Conservation (phyloP, 169 alveolate genomes). For the Plasmodium gaboni region DNA sequence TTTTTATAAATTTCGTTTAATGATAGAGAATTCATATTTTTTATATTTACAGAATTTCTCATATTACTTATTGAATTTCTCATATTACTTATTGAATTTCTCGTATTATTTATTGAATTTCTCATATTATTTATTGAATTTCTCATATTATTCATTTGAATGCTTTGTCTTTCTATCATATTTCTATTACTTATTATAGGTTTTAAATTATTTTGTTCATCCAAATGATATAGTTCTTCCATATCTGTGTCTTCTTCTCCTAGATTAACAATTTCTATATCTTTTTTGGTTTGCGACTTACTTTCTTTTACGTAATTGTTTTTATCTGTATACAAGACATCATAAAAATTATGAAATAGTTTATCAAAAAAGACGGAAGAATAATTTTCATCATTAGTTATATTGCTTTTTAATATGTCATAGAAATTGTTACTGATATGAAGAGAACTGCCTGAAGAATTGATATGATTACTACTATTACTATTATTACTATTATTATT, state of each 20-base stretch:
- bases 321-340: slow-evolving; percentile 17
- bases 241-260: slow-evolving; percentile 24
- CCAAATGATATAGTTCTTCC: slow-evolving; percentile 4
- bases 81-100: neutral
- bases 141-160: neutral
- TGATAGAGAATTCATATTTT: neutral
- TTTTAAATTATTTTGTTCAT: neutral
- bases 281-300: neutral
- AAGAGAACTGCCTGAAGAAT: neutral
- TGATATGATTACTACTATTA: too few species aligned
- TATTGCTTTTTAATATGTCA: slow-evolving; percentile 29
- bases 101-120: neutral
- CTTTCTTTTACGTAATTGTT: neutral
- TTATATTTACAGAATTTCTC: neutral
- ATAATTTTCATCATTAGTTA: slow-evolving; percentile 52
- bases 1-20: slow-evolving; percentile 11
- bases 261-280: slow-evolving; percentile 14
- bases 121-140: neutral
- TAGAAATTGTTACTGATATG: slow-evolving; percentile 11
- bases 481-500: neutral
- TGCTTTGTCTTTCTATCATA: too few species aligned
- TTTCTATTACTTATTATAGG: neutral
- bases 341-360: slow-evolving; percentile 35
- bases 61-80: neutral
- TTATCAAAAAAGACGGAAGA: slow-evolving; percentile 38